Evolutionary conservation across 352 stramenopile species (phyloP).

Genomic region (Blastocystis hominis): DNA sequence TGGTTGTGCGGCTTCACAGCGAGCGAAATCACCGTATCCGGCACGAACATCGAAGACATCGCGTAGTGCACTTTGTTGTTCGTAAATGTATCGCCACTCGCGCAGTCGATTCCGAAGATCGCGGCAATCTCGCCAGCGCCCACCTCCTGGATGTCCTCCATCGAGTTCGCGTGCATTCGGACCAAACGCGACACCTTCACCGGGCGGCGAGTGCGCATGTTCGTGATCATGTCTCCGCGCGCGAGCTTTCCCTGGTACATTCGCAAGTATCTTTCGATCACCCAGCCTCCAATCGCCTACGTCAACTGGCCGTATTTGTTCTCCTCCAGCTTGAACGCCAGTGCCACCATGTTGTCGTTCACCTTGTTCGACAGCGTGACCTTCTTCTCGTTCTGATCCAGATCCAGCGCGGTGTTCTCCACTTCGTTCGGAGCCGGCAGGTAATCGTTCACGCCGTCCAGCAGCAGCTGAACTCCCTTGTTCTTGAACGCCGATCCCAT

Average conservation of each 20-base stretch:
- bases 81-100: slow-evolving; percentile 92
- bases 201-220: slow-evolving; percentile 66
- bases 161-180: slow-evolving; percentile 97
- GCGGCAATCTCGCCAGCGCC: slow-evolving; percentile 86
- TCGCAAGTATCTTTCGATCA: slow-evolving; percentile 59
- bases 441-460: slow-evolving; percentile 93
- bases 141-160: slow-evolving; percentile 92
- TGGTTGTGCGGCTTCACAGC: slow-evolving; percentile 87
- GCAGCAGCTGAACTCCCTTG: slow-evolving; percentile 77
- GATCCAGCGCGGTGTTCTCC: slow-evolving; percentile 86
- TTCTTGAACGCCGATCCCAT: slow-evolving; percentile 90
- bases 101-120: slow-evolving; percentile 98
- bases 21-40: slow-evolving; percentile 92
- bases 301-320: slow-evolving; percentile 95
- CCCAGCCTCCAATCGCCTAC: slow-evolving; percentile 84
- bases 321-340: slow-evolving; percentile 99
- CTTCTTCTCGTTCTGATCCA: slow-evolving; percentile 78
- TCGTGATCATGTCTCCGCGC: slow-evolving; percentile 74
- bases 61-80: slow-evolving; percentile 78
- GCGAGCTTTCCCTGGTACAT: slow-evolving; percentile 70
- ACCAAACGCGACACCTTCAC: slow-evolving; percentile 76
- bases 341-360: slow-evolving; percentile 80
- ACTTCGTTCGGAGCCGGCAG: slow-evolving; percentile 84
- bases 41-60: slow-evolving; percentile 92
- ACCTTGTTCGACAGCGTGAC: slow-evolving; percentile 75